A percentile compares a stretch with the other conserved stretches of the same genome.
phyloP scores from a whole-genome alignment of 805 yeast species.

The Candida montana region DNA sequence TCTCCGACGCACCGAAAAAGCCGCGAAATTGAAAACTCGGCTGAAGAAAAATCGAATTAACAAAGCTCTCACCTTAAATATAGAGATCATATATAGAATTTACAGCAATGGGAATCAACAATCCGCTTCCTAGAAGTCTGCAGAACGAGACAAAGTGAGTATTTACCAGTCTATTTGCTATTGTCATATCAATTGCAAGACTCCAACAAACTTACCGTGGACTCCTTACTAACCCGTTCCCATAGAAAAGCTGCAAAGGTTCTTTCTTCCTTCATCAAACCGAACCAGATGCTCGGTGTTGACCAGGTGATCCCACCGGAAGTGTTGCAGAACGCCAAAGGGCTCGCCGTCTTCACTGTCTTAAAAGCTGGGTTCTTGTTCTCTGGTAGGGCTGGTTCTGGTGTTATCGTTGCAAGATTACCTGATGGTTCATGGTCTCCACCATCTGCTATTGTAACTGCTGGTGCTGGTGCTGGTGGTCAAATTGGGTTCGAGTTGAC shows the following conservation, averaged over 20 bases:
- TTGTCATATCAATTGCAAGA: not conserved
- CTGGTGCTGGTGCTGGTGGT: conserved; percentile 99
- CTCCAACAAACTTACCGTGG: no score
- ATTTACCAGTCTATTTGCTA: not conserved
- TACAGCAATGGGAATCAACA: conserved; percentile 66
- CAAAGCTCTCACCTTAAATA: no score
- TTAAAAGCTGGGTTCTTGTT: conserved; percentile 93
- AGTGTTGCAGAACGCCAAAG: conserved; percentile 83
- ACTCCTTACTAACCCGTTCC: no score
- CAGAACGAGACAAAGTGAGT: conserved; percentile 81
- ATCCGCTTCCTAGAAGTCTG: conserved; percentile 90
- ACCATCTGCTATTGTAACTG: conserved; percentile 91
- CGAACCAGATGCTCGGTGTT: conserved; percentile 88
- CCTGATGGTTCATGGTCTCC: conserved; percentile 98
- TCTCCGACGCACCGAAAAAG: conserved; percentile 1
- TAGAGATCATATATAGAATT: no score
- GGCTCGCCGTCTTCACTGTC: conserved; percentile 89
- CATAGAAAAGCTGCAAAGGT: conserved; percentile 86
- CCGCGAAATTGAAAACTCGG: not conserved
- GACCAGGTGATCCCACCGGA: conserved; percentile 87
- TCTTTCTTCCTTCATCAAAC: conserved; percentile 84
- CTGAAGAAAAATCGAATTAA: no score
- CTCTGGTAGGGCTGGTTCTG: conserved; percentile 97
- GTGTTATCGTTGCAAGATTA: conserved; percentile 87
- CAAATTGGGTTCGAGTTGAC: conserved; percentile 95